Conservation (phyloP, 148 eudicot species). For the Dysphania ambrosioides region DNA sequence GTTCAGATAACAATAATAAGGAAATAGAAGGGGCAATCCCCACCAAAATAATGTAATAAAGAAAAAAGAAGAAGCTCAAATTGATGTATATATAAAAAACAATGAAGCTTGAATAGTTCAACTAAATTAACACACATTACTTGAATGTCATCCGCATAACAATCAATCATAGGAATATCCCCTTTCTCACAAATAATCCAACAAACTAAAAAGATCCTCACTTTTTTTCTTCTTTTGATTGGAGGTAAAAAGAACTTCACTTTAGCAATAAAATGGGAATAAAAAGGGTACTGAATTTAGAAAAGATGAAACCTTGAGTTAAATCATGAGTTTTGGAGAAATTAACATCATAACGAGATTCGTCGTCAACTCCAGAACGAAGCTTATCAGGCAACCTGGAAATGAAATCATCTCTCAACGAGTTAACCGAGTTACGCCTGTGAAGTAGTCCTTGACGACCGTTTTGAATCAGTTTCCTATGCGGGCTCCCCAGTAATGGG, state of each 20-base stretch:
- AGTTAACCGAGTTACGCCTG: constrained; percentile 62
- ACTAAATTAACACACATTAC: neutral
- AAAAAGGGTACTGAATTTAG: too few species aligned
- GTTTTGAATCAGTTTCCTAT: constrained; percentile 27
- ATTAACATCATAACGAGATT: constrained; percentile 39
- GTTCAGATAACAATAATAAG: neutral
- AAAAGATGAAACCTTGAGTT: constrained; percentile 44
- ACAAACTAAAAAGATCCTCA: neutral
- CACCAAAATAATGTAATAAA: neutral
- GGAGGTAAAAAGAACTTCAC: neutral
- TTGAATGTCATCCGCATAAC: neutral
- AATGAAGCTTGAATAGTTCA: neutral
- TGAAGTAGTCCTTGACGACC: constrained; percentile 26
- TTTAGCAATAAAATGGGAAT: neutral
- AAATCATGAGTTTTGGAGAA: constrained; percentile 40
- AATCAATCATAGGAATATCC: neutral
- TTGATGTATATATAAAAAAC: neutral
- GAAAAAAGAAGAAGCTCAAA: neutral
- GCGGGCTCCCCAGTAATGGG: constrained; percentile 29
- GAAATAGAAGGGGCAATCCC: neutral
- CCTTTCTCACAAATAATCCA: neutral
- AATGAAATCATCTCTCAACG: constrained; percentile 56
- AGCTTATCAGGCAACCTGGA: constrained; percentile 63
- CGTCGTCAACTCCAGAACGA: constrained; percentile 51
- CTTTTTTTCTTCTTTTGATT: too few species aligned